Conservation (phyloP, 768 basidiomycete species). For the Lyophyllum decastes region DNA sequence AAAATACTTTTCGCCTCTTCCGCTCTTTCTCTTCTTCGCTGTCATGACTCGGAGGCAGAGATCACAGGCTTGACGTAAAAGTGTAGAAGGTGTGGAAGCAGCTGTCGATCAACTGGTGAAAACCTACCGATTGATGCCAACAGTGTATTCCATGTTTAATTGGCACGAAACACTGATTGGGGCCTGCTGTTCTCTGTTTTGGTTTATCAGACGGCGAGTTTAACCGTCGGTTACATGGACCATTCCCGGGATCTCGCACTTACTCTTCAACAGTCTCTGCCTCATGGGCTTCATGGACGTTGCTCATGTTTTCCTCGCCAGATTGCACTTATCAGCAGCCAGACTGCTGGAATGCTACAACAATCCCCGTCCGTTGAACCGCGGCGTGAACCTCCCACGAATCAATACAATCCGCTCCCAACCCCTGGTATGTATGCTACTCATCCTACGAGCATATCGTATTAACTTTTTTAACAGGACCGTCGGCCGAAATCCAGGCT, state of each 20-base stretch:
- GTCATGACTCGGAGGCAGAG: neutral
- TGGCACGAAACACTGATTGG: neutral
- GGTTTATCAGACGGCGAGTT: neutral
- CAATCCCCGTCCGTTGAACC: slow-evolving; percentile 31
- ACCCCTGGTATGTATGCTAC: slow-evolving; percentile 57
- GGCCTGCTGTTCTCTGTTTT: neutral
- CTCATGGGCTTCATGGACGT: neutral
- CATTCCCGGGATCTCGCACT: neutral
- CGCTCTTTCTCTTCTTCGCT: neutral
- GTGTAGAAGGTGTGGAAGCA: neutral
- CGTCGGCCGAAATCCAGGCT: slow-evolving; percentile 68
- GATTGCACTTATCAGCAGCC: slow-evolving; percentile 71
- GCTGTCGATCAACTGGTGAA: neutral
- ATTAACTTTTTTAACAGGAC: slow-evolving; percentile 36
- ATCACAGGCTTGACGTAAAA: neutral
- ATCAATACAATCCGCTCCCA: slow-evolving; percentile 54
- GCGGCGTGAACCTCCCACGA: slow-evolving; percentile 28
- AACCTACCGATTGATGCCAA: neutral
- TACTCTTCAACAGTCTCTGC: neutral
- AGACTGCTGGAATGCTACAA: slow-evolving; percentile 36
- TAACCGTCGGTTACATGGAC: neutral
- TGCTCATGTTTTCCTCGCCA: slow-evolving; percentile 21
- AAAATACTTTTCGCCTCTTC: slow-evolving; percentile 8
- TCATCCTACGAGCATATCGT: slow-evolving; percentile 1
- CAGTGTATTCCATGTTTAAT: neutral